phyloP scores from a whole-genome alignment of 208 protist genomes.

The Strigomonas oncopelti region DNA sequence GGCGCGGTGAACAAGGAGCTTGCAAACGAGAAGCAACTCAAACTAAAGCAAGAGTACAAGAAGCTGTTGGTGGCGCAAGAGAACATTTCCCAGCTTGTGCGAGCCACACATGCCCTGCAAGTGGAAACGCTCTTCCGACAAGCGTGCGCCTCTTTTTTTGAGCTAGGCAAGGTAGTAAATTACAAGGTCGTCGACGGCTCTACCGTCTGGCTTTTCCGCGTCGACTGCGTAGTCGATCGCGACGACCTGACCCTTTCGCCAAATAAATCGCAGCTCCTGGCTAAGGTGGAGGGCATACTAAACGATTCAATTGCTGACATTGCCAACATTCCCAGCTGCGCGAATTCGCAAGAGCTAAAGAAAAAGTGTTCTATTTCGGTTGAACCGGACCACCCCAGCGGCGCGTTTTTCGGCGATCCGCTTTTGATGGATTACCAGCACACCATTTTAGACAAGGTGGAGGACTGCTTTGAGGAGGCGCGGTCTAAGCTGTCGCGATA shows the following conservation, averaged over 20 bases:
- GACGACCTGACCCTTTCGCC: constrained; percentile 46
- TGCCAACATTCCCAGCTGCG: constrained; percentile 24
- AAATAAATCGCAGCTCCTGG: constrained; percentile 31
- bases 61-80: constrained; percentile 75
- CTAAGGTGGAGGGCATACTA: constrained; percentile 31
- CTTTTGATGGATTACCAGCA: constrained; percentile 12
- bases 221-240: constrained; percentile 53
- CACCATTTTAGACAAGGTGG: constrained; percentile 26
- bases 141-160: constrained; percentile 50
- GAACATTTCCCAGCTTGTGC: constrained; percentile 71
- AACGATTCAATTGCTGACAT: constrained; percentile 28
- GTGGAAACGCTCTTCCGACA: constrained; percentile 72
- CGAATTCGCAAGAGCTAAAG: constrained; percentile 15
- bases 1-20: constrained; percentile 88
- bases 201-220: constrained; percentile 65
- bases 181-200: constrained; percentile 28
- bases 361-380: constrained; percentile 7
- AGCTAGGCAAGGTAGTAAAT: constrained; percentile 42
- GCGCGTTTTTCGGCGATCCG: constrained; percentile 7
- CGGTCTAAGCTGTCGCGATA: constrained; percentile 25
- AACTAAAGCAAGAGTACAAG: constrained; percentile 68
- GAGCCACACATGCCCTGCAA: constrained; percentile 75
- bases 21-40: constrained; percentile 50
- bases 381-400: not conserved
- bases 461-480: constrained; percentile 21